Percentiles rank a stretch among this genome's conserved stretches.
Conservation (phyloP, 495 filamentous ascomycete species). For the Sordaria brevicollis region DNA sequence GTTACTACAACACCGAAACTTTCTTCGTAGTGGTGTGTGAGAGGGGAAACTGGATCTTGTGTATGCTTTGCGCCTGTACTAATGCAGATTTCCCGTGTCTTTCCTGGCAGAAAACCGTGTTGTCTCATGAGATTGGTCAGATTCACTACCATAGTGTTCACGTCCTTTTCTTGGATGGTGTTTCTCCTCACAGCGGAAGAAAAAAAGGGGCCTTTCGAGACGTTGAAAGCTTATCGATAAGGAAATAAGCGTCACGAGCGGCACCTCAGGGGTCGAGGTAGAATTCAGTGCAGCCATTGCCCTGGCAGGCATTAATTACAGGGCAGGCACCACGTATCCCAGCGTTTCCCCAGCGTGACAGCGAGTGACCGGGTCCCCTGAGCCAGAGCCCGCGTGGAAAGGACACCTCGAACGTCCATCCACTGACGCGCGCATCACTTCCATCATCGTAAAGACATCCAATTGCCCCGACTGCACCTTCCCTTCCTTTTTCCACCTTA, state of each 20-base stretch:
- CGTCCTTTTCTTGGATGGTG: neutral
- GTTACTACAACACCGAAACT: neutral
- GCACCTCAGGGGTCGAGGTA: neutral
- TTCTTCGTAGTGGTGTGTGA: neutral
- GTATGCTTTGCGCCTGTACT: neutral
- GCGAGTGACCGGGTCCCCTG: neutral
- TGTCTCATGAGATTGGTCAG: neutral
- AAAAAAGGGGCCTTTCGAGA: neutral
- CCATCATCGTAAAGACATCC: neutral
- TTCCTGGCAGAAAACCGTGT: neutral
- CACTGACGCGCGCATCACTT: neutral
- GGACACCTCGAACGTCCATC: neutral
- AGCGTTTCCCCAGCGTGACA: neutral
- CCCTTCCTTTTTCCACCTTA: too few relatives aligned
- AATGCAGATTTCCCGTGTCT: neutral
- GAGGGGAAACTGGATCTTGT: neutral
- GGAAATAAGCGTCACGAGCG: neutral
- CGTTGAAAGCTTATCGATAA: neutral
- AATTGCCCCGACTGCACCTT: neutral
- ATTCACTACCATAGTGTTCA: neutral
- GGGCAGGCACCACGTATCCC: neutral
- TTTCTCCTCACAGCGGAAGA: neutral
- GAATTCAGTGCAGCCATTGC: neutral
- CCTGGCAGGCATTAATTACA: neutral
- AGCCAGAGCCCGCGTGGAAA: neutral